Conservation (phyloP, 768 basidiomycete species). For the Melanogaster broomeanus region DNA sequence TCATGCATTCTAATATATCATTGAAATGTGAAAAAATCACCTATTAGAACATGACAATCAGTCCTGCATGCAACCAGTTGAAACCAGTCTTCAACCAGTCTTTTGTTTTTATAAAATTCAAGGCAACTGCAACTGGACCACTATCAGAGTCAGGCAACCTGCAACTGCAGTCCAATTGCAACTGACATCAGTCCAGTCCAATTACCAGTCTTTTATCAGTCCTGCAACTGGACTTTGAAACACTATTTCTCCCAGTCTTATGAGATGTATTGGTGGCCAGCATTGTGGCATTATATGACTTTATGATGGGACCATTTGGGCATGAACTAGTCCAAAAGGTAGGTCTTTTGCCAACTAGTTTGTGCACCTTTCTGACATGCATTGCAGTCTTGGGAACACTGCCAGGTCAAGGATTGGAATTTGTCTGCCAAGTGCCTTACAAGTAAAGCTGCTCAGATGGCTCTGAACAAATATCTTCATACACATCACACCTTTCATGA, state of each 20-base stretch:
- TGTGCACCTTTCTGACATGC: background rate
- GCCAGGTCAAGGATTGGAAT: constrained; percentile 14
- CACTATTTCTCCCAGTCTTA: constrained; percentile 21
- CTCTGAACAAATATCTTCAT: constrained; percentile 15
- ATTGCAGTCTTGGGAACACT: constrained; percentile 16
- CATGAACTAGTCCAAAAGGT: constrained; percentile 18
- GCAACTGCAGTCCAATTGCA: no score
- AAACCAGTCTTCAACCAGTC: no score
- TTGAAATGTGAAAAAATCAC: no score
- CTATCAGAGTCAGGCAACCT: no score
- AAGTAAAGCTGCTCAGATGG: constrained; percentile 10
- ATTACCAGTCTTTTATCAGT: no score
- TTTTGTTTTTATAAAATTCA: no score
- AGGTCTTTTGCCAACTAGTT: background rate
- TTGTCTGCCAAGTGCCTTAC: constrained; percentile 18
- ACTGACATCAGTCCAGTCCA: no score
- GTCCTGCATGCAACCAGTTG: no score
- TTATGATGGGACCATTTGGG: constrained; percentile 9
- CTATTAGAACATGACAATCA: no score
- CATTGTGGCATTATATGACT: constrained; percentile 17
- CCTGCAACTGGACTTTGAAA: no score
- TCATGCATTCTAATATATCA: no score
- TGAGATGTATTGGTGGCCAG: constrained; percentile 20
- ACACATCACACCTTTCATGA: constrained; percentile 8
- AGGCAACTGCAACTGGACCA: no score